Evolutionary conservation across 441 rosid genomes (phyloP).

Genomic region (Croton setiger): DNA sequence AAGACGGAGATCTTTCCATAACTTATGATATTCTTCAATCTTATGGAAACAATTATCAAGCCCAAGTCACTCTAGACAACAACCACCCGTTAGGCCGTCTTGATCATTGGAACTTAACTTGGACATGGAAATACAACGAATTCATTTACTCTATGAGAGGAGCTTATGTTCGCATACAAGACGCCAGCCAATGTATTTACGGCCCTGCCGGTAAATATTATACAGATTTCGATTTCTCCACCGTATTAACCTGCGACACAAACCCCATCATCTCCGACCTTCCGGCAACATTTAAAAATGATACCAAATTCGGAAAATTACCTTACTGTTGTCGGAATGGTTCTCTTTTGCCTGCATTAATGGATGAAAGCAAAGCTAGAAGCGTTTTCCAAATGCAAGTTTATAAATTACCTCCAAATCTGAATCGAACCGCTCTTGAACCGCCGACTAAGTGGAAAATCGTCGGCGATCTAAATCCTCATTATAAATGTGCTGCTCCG

Average conservation of each 20-base stretch:
- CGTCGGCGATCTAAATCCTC: slow-evolving; percentile 54
- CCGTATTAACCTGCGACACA: slow-evolving; percentile 58
- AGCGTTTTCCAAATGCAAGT: slow-evolving; percentile 73
- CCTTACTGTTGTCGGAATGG: slow-evolving; percentile 83
- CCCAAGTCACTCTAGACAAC: slow-evolving; percentile 83
- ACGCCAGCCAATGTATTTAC: slow-evolving; percentile 45
- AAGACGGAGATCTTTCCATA: slow-evolving; percentile 57
- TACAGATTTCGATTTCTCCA: slow-evolving; percentile 62
- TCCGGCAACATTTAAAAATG: slow-evolving; percentile 50
- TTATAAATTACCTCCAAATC: slow-evolving; percentile 68
- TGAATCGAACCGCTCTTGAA: slow-evolving; percentile 57
- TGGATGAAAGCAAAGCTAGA: slow-evolving; percentile 56
- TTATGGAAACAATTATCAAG: slow-evolving; percentile 58
- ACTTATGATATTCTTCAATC: slow-evolving; percentile 67
- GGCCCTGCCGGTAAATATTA: slow-evolving; percentile 59
- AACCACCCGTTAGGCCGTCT: slow-evolving; percentile 65
- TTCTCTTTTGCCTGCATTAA: slow-evolving; percentile 49
- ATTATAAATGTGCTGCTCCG: slow-evolving; percentile 68
- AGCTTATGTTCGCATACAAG: slow-evolving; percentile 52
- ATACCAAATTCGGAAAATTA: slow-evolving; percentile 47
- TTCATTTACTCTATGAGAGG: slow-evolving; percentile 71
- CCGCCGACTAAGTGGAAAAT: slow-evolving; percentile 79
- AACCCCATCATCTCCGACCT: slow-evolving; percentile 65
- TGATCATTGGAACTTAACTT: slow-evolving; percentile 86
- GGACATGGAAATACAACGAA: slow-evolving; percentile 93